A percentile compares a stretch with the other conserved stretches of the same genome.
phyloP scores from a whole-genome alignment of 176 grass and related monocot species.

The Oryza nivara region DNA sequence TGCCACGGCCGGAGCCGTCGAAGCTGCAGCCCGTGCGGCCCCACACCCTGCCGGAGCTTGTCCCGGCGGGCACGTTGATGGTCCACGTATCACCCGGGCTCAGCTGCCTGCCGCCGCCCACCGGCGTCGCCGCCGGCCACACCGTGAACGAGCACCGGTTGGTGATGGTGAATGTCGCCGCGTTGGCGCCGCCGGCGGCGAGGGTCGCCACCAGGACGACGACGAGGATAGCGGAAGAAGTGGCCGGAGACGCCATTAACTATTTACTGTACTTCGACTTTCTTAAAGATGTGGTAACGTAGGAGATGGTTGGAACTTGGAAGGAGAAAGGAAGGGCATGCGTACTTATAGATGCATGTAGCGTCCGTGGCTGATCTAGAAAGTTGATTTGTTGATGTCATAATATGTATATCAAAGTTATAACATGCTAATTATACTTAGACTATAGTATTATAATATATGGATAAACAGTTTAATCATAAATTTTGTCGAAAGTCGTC shows the following conservation, averaged over 20 bases:
- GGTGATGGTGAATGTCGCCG: constrained; percentile 43
- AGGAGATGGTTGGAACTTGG: no score
- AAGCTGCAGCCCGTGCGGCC: constrained; percentile 19
- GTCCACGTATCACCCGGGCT: background rate
- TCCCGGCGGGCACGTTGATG: background rate
- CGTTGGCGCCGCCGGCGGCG: background rate
- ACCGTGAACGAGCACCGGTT: constrained; percentile 59
- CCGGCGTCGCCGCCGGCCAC: constrained; percentile 47
- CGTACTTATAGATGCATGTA: no score
- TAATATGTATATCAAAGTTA: no score
- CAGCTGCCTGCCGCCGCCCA: constrained; percentile 18
- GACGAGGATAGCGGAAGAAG: constrained; percentile 4
- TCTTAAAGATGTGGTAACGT: no score
- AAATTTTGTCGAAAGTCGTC: no score
- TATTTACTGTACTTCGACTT: background rate
- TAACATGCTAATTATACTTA: no score
- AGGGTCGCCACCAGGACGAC: constrained; percentile 4
- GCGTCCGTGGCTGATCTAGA: no score
- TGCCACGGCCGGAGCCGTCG: background rate
- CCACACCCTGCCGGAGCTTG: constrained; percentile 13
- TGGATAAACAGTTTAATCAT: no score
- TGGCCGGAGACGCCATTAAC: constrained; percentile 18
- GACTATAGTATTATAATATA: no score
- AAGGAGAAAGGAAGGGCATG: no score
- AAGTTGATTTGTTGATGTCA: no score